Evolutionary conservation across 257 asterid genomes (phyloP).

Genomic region (Scutellaria baicalensis): DNA sequence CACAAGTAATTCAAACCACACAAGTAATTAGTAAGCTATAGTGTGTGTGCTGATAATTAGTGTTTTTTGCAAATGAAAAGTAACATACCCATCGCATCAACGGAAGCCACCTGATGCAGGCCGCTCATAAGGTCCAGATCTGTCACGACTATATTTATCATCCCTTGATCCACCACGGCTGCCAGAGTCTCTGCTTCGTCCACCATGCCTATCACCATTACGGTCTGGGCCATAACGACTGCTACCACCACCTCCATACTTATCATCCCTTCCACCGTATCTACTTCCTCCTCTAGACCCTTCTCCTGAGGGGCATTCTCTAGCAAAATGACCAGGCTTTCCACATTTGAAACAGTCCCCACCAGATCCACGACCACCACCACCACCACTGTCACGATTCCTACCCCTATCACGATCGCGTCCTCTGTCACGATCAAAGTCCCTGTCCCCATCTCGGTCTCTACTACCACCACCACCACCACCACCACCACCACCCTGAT

Average conservation of each 20-base stretch:
- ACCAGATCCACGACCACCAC: slow-evolving; percentile 76
- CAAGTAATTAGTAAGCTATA: neutral
- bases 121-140: slow-evolving; percentile 94
- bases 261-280: slow-evolving; percentile 62
- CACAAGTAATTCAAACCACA: neutral
- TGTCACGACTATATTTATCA: slow-evolving; percentile 72
- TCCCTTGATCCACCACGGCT: slow-evolving; percentile 57
- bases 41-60: no score
- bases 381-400: slow-evolving; percentile 51
- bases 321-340: slow-evolving; percentile 93
- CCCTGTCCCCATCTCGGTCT: slow-evolving; percentile 48
- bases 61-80: neutral
- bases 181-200: slow-evolving; percentile 61
- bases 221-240: slow-evolving; percentile 82
- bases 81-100: slow-evolving; percentile 22
- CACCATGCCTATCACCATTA: slow-evolving; percentile 65
- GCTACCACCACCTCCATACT: slow-evolving; percentile 50
- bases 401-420: slow-evolving; percentile 50
- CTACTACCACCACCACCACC: slow-evolving; percentile 44
- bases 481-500: slow-evolving; percentile 46
- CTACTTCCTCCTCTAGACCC: slow-evolving; percentile 51
- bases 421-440: slow-evolving; percentile 49
- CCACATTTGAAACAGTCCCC: slow-evolving; percentile 95
- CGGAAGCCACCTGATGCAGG: slow-evolving; percentile 43
- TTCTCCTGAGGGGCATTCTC: slow-evolving; percentile 85